Evolutionary conservation across 345 rosid species (phyloP).

Genomic region (Eucalyptus decipiens): DNA sequence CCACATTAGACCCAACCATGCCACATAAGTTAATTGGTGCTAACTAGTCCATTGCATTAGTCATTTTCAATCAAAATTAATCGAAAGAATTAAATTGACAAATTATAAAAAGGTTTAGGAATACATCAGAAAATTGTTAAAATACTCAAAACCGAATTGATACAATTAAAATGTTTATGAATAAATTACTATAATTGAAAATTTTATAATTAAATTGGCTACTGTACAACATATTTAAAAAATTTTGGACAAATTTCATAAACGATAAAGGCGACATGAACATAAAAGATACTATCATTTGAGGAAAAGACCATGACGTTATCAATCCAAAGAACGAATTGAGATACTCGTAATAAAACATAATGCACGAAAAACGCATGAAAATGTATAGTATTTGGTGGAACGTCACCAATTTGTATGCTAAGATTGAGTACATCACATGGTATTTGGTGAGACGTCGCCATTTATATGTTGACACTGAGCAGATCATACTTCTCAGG

Average conservation of each 20-base stretch:
- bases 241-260: neutral
- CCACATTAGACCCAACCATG: too few species aligned
- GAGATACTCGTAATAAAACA: neutral
- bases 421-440: neutral
- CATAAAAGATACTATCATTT: neutral
- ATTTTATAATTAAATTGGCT: accelerated
- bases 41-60: too few species aligned
- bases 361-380: neutral
- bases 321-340: neutral
- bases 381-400: neutral
- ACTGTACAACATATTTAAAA: accelerated
- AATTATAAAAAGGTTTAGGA: too few species aligned
- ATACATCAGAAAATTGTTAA: too few species aligned
- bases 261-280: neutral
- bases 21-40: too few species aligned
- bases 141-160: too few species aligned
- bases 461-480: neutral
- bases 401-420: neutral
- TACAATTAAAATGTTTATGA: neutral
- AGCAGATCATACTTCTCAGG: neutral
- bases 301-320: neutral
- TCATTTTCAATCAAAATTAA: too few species aligned
- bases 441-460: neutral
- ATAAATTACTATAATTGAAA: neutral
- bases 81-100: too few species aligned